Evolutionary conservation across 73 alveolate species (phyloP).

Genomic region (Blepharisma stoltei): DNA sequence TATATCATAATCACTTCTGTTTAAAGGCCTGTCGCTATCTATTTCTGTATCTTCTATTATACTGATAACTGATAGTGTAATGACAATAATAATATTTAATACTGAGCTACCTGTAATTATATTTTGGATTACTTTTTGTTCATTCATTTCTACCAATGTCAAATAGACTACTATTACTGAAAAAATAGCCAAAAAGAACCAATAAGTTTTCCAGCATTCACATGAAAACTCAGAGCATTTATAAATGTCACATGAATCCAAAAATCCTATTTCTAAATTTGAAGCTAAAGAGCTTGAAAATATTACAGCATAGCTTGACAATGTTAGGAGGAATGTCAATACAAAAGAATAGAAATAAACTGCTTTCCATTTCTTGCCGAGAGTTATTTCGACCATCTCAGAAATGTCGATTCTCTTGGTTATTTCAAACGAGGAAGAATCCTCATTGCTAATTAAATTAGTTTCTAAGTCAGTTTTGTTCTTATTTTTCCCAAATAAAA

Average conservation of each 20-base stretch:
- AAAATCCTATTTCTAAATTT: background rate
- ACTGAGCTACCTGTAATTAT: background rate
- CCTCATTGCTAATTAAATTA: too few species aligned
- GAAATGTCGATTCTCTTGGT: background rate
- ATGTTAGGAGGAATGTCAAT: background rate
- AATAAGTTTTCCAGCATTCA: background rate
- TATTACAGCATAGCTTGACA: background rate
- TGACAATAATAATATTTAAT: background rate
- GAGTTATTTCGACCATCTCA: constrained; percentile 1
- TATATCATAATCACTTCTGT: background rate
- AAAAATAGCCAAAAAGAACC: background rate
- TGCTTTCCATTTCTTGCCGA: background rate
- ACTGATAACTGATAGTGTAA: background rate
- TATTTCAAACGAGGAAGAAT: too few species aligned
- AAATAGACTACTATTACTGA: background rate
- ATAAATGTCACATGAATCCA: constrained; percentile 10
- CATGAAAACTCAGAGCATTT: background rate
- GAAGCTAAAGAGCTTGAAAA: constrained; percentile 12
- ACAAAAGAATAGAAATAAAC: background rate
- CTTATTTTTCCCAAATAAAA: background rate
- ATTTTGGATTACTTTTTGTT: background rate
- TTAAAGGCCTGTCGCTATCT: background rate
- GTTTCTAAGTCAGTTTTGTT: background rate
- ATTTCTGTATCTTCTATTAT: background rate
- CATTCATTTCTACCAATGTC: background rate